Base-by-base conservation (phyloP, 805 yeast species). In the Maudiozyma barnettii region DNA sequence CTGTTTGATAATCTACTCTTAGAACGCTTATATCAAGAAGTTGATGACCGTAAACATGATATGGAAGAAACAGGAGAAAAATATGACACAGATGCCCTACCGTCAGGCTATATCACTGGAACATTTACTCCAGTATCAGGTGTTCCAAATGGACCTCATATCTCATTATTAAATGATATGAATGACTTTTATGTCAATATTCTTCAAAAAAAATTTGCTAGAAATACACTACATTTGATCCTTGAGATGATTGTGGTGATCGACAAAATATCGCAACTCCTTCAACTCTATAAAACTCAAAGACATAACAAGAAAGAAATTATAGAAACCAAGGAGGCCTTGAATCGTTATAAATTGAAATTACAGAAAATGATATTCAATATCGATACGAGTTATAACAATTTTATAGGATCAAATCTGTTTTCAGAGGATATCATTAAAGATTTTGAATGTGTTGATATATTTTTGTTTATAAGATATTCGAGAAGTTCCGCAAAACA, bases 381-480 rank as follows among this genome's bases (percentile, higher is more conserved):
- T 5, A 37, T 71, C 13, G 75, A 71, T 49, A 42, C 53, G 2
- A 51, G 66, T 1, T 71, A 71, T 46, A 66, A 58, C 41, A 53
- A 53, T 3, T 71, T 71, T 48, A 64, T 70, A 1, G 62, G 59
- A 44, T 59, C 73, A 0, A 62, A 63, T 9, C 56, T 63, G 46
- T 71, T 69, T 45, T 53, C 64, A 20, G 59, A 65, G 38, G 72
- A 67, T 4, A 51, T 71, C 13, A 47, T 70, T 16, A 54, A 55
- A 3, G 67, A 67, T 46, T 65, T 65, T 23, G 64, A 67, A 5
- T 61, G 66, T 19, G 67, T 68, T 30, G 64, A 68, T 41, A 64
- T 69, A 20, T 69, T 73, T 50, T 51, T 74, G 14, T 67, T 68
- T 43, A 47, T 74, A 4, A 60, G 73, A 49, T 72, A 71, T 44